A percentile compares a stretch with the other conserved stretches of the same genome.
Conservation (phyloP, 495 filamentous ascomycete species). For the Penicillium antarcticum region DNA sequence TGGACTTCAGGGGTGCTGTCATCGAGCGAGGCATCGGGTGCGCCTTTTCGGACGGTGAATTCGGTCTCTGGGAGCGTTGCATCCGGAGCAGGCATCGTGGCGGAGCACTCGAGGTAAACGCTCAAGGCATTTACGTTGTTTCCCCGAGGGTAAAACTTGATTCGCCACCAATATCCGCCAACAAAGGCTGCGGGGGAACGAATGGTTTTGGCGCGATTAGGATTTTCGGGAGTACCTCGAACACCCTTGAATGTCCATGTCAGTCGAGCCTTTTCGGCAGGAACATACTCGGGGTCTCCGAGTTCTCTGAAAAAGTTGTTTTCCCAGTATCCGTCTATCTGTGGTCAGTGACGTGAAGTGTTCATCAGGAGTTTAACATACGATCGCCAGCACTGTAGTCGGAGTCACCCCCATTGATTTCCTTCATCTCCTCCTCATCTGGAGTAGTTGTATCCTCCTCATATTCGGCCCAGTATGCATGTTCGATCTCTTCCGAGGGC, state of each 20-base stretch:
- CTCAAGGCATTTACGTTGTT: slow-evolving; percentile 62
- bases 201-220: slow-evolving; percentile 58
- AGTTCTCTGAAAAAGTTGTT: slow-evolving; percentile 53
- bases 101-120: slow-evolving; percentile 61
- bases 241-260: slow-evolving; percentile 59
- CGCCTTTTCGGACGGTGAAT: slow-evolving; percentile 35
- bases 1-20: slow-evolving; percentile 27
- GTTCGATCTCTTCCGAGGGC: slow-evolving; percentile 29
- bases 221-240: slow-evolving; percentile 58
- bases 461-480: slow-evolving; percentile 47
- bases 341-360: slow-evolving; percentile 6
- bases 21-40: slow-evolving; percentile 27
- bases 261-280: slow-evolving; percentile 51
- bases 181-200: slow-evolving; percentile 55
- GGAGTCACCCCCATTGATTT: slow-evolving; percentile 48
- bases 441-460: slow-evolving; percentile 57
- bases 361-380: slow-evolving; percentile 23
- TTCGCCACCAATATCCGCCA: slow-evolving; percentile 64
- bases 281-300: slow-evolving; percentile 57
- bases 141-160: slow-evolving; percentile 67
- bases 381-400: slow-evolving; percentile 54
- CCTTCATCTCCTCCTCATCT: slow-evolving; percentile 57
- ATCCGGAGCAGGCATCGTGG: slow-evolving; percentile 38
- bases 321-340: slow-evolving; percentile 56
- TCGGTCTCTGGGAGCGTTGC: slow-evolving; percentile 37